Evolutionary conservation across 768 basidiomycete genomes (phyloP), one percentile per base, ranked within the genome.

Genomic region (Rickenella mellea): DNA sequence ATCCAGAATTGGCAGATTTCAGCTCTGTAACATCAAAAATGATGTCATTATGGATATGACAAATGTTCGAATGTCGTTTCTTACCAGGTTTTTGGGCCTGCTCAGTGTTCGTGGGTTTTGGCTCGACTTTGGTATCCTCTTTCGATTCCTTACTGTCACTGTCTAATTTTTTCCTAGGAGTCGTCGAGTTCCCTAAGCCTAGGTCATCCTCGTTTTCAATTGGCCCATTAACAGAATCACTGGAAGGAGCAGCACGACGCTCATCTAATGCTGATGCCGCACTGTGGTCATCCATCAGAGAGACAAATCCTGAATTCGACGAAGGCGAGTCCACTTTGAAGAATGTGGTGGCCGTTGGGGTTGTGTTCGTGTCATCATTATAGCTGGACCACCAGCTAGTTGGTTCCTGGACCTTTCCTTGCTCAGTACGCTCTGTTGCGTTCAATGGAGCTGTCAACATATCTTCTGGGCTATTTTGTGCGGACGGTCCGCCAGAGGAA

Each of bases 181-280:
- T 58, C 36, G 71, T 70, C 11, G 62, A 67, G 55, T 98, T 99
- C 2, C 92, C 90, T 47, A 98, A 71, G 1, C 96, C 96, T 39
- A 99, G 72, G 55, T 96, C 91, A 32, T 94, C 91, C 1, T 80
- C 80, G 10, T 83, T 83, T 1, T 84, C 84, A 6, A n/a, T n/a
- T n/a, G n/a, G n/a, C n/a, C n/a, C n/a, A n/a, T n/a, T n/a, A n/a
- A n/a, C n/a, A n/a, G n/a, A n/a, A n/a, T n/a, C n/a, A n/a, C n/a
- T n/a, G n/a, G n/a, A n/a, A n/a, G n/a, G n/a, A n/a, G n/a, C n/a
- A n/a, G n/a, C n/a, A n/a, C n/a, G n/a, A n/a, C n/a, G n/a, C n/a
- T n/a, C n/a, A n/a, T n/a, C n/a, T n/a, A n/a, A n/a, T n/a, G n/a
- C n/a, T n/a, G n/a, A n/a, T n/a, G n/a, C n/a, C n/a, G n/a, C n/a